Evolutionary conservation across 805 yeast genomes (phyloP).

Genomic region (Suhomyces sp.): DNA sequence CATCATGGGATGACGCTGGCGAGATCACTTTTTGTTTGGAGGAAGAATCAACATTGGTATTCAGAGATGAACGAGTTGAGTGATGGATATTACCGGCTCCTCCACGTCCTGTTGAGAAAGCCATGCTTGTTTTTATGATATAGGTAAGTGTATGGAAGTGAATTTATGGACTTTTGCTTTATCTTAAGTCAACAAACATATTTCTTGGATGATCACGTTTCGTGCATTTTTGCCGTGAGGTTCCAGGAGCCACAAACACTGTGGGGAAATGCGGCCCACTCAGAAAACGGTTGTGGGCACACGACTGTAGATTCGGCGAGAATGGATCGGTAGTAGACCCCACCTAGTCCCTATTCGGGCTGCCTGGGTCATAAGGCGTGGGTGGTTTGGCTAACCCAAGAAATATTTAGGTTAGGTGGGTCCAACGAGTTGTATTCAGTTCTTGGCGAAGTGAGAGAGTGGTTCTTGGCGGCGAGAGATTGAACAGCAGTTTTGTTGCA

Average conservation of each 20-base stretch:
- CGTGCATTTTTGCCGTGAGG: neutral
- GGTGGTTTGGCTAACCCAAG: neutral
- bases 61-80: neutral
- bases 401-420: neutral
- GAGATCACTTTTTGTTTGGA: slow-evolving; percentile 3
- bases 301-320: neutral
- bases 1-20: slow-evolving; percentile 8
- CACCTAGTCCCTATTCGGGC: neutral
- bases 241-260: slow-evolving; percentile 2
- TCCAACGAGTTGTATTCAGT: neutral
- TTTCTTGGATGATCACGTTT: slow-evolving; percentile 10
- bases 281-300: neutral
- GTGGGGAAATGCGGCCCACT: neutral
- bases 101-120: slow-evolving; percentile 37
- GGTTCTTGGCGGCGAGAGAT: neutral
- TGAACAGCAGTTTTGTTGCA: neutral
- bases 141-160: neutral
- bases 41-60: neutral
- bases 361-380: neutral
- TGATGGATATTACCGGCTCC: slow-evolving; percentile 36
- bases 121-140: slow-evolving; percentile 12
- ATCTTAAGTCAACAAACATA: neutral
- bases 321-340: neutral
- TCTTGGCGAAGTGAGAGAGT: neutral
- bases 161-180: neutral